These are phyloP conservation scores for Xerocomus tenax DNA, from an alignment of 1,284 basidiomycete species.

Conservation along the genomic window DNA sequence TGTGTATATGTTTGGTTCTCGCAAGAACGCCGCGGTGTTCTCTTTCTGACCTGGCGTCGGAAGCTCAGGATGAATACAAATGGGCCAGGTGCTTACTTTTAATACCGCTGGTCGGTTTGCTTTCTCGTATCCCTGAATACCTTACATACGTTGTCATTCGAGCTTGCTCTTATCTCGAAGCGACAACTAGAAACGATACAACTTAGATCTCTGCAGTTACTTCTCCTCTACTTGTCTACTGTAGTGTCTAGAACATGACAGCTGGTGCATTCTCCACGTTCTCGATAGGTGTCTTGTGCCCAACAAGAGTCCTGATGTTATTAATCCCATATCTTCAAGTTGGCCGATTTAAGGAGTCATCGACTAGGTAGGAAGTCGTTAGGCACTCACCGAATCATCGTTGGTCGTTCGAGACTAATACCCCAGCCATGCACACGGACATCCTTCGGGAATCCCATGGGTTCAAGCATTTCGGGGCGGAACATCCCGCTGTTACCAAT, in stretches of 20 bases:
- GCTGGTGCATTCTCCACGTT: conserved; percentile 83
- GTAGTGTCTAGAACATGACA: conserved; percentile 63
- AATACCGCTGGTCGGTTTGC: conserved; percentile 7
- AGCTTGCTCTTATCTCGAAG: background rate
- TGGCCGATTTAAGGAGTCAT: conserved; percentile 2
- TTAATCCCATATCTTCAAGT: conserved; percentile 72
- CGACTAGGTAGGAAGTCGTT: background rate
- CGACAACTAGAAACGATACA: background rate
- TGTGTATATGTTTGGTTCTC: conserved; percentile 76
- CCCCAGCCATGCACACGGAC: conserved; percentile 98
- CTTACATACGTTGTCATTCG: background rate
- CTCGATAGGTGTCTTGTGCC: conserved; percentile 92
- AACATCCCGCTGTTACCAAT: conserved; percentile 97
- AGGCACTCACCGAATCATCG: conserved; percentile 85
- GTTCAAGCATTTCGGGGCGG: conserved; percentile 97
- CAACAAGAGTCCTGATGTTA: conserved; percentile 94
- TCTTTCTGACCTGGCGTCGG: conserved; percentile 47
- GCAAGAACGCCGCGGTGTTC: conserved; percentile 77
- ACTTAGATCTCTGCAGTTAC: conserved; percentile 4
- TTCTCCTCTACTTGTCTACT: conserved; percentile 5
- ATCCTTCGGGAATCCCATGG: conserved; percentile 97
- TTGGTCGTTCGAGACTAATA: conserved; percentile 91
- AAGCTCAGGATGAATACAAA: background rate
- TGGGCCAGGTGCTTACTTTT: background rate
- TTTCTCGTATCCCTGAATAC: background rate